Evolutionary conservation across 2,329 filamentous ascomycete genomes (phyloP).

Genomic region (Xylariaceae sp.): DNA sequence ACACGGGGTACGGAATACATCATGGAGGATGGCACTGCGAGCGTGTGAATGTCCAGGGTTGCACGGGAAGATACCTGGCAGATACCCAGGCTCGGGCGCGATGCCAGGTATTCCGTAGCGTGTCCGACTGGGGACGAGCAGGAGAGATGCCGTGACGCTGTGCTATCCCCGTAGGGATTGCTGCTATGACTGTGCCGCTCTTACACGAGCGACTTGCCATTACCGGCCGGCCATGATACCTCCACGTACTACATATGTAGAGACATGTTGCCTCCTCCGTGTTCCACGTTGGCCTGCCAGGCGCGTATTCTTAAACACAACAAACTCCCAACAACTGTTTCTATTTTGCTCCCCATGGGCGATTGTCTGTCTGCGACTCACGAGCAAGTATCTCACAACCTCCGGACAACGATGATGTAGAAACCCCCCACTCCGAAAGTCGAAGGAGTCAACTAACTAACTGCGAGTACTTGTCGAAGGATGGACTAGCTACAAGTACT

Average conservation of each 20-base stretch:
- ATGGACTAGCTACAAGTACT: not conserved
- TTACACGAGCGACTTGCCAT: too few species aligned
- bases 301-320: constrained; percentile 12
- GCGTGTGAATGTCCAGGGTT: not conserved
- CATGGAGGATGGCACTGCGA: not conserved
- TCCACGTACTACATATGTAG: not conserved
- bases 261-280: constrained; percentile 11
- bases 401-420: too few species aligned
- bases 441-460: not conserved
- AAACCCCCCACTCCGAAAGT: not conserved
- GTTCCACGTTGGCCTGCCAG: constrained; percentile 9
- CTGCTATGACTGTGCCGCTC: too few species aligned
- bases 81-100: not conserved
- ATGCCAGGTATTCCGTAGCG: not conserved
- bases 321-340: not conserved
- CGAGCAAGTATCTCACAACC: too few species aligned
- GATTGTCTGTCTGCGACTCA: too few species aligned
- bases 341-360: not conserved
- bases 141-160: too few species aligned
- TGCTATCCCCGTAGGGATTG: too few species aligned
- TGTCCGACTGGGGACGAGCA: not conserved
- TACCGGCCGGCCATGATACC: not conserved
- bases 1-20: not conserved
- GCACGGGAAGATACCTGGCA: not conserved
- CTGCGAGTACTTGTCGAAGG: constrained; percentile 9